Percentiles rank a stretch among this genome's conserved stretches.
Conservation (phyloP, 2,329 filamentous ascomycete genomes). For the Alternaria gansuensis region DNA sequence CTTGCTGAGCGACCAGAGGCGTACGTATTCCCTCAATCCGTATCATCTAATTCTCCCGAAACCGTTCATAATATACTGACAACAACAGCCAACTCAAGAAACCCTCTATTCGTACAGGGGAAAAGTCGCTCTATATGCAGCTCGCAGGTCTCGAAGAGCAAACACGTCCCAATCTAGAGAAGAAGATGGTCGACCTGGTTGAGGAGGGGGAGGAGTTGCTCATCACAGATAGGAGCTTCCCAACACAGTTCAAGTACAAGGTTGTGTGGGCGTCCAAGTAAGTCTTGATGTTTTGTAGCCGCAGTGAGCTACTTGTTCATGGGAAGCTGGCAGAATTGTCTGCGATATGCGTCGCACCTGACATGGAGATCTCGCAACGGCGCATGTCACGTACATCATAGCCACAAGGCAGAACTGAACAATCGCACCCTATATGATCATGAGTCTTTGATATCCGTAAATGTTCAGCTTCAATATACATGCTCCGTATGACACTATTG, state of each 20-base stretch:
- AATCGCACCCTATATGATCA: background rate
- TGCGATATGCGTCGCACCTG: background rate
- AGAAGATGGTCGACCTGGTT: conserved; percentile 80
- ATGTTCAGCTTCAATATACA: conserved; percentile 23
- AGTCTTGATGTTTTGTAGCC: background rate
- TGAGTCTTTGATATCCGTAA: conserved; percentile 1
- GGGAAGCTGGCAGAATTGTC: background rate
- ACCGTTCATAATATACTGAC: background rate
- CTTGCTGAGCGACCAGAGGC: conserved; percentile 84
- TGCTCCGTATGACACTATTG: conserved; percentile 15
- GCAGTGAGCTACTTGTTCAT: background rate
- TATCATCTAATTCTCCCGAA: background rate
- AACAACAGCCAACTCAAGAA: conserved; percentile 78
- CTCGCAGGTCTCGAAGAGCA: conserved; percentile 83
- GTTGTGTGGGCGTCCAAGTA: conserved; percentile 55
- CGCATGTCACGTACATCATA: background rate
- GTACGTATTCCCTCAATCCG: conserved; percentile 37
- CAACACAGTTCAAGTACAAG: conserved; percentile 72
- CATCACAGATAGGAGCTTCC: conserved; percentile 91
- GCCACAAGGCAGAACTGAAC: background rate
- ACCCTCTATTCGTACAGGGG: conserved; percentile 81
- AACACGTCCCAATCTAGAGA: conserved; percentile 81
- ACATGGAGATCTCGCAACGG: background rate
- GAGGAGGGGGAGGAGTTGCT: conserved; percentile 85
- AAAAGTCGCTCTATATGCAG: conserved; percentile 90